Base-by-base conservation (phyloP, 345 rosid species). In the Aquilaria malaccensis region DNA sequence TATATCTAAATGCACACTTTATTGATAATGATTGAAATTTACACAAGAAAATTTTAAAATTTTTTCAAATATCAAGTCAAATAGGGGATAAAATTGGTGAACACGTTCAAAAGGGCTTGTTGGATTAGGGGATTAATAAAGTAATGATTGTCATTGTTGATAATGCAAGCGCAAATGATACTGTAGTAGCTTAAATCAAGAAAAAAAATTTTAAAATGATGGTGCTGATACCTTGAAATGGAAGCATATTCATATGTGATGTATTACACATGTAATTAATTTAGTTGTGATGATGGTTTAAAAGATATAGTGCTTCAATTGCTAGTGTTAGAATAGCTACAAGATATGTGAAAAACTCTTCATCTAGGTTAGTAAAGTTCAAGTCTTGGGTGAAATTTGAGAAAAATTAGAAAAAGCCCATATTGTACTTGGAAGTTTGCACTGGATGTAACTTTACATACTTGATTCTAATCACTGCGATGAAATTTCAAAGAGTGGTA, bases 271-370 rank as follows among this genome's bases (percentile, higher is more conserved):
- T 22, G 22, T 22, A 22, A 22, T 22, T 1, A 22, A 22, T 1
- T 22, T 22, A 46, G 49, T 46, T 7, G 49, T 46, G 7, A 6
- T 11, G 7, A 46, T 6, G 7, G 49, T 6, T 6, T 7, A 46
- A 11, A 46, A 46, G 12, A 6, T 6, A 0, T 46, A 46, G 1
- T 11, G 10, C 7, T 6, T 46, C 49, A 46, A 46, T 46, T 7
- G 12, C 7, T 46, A 11, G 10, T 46, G 49, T 46, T 30, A 11
- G 11, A 1, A 15, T 2, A 13, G 46, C 11, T 6, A 6, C 65
- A 12, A 59, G 29, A 9, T 64, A 47, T 64, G 62, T 70, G 13
- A 47, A 22, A 22, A 41, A 29, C 14, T 59, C 74, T 52, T 14
- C 47, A 45, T 11, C 0, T 59, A 30, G 52, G 5, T 2, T n/a